phyloP scores from a whole-genome alignment of 805 yeast genomes.

The Pichia rugopelliculosa region DNA sequence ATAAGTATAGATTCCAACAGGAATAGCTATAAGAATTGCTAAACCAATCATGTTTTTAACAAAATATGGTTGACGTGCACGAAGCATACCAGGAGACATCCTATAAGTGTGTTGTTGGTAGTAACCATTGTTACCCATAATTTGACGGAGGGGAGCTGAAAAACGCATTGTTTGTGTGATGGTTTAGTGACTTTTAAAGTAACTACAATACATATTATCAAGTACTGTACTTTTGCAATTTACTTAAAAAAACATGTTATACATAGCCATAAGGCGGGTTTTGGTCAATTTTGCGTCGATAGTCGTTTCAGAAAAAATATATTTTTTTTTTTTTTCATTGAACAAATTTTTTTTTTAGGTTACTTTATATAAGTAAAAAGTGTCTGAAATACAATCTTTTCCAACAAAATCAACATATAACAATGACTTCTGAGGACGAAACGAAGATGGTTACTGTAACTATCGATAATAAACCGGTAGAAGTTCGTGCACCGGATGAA shows the following conservation, averaged over 20 bases:
- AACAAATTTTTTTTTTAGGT: not conserved
- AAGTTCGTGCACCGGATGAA: conserved; percentile 65
- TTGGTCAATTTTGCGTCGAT: not conserved
- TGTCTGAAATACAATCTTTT: not conserved
- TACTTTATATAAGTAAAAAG: not conserved
- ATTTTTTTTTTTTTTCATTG: not conserved
- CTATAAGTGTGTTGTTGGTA: conserved; percentile 41
- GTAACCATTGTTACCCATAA: conserved; percentile 24
- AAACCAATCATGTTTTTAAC: conserved; percentile 66
- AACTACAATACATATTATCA: too few relatives aligned
- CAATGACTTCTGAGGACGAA: conserved; percentile 11
- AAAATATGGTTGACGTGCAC: conserved; percentile 86
- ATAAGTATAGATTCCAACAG: conserved; percentile 58
- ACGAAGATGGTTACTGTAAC: conserved; percentile 2
- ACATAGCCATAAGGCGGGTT: not conserved
- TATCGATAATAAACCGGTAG: conserved; percentile 13
- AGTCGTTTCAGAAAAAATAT: not conserved
- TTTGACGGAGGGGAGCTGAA: conserved; percentile 5
- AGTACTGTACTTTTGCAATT: too few relatives aligned
- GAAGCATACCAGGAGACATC: conserved; percentile 89
- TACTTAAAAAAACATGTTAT: not conserved
- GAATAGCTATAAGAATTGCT: conserved; percentile 50
- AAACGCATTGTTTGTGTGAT: conserved; percentile 2
- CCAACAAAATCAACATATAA: not conserved
- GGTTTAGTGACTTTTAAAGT: not conserved